phyloP scores from a whole-genome alignment of 75 land plant species.

The Selaginella tamariscina region DNA sequence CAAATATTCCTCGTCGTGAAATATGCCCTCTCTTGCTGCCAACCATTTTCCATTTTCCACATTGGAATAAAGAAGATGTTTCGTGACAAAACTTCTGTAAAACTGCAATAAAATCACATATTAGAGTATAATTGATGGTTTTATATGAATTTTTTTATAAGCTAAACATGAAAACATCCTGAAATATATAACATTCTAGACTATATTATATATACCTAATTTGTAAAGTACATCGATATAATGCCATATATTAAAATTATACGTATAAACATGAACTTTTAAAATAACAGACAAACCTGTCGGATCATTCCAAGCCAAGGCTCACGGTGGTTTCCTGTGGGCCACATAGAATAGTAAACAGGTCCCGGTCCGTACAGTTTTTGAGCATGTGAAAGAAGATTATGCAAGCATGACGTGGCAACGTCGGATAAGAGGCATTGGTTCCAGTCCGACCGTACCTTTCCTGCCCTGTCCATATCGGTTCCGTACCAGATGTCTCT shows the following conservation, averaged over 20 bases:
- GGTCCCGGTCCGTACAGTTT: slow-evolving; percentile 30
- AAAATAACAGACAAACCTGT: no score
- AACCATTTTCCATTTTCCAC: slow-evolving; percentile 73
- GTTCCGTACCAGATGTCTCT: slow-evolving; percentile 88
- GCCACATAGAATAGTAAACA: slow-evolving; percentile 66
- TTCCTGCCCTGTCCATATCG: slow-evolving; percentile 94
- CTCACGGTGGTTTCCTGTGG: slow-evolving; percentile 55
- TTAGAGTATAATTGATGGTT: no score
- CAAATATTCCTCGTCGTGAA: slow-evolving; percentile 52
- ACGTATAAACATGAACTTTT: no score
- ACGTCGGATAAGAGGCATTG: slow-evolving; percentile 67
- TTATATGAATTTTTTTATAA: no score
- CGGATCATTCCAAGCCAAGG: slow-evolving; percentile 76
- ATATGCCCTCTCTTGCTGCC: slow-evolving; percentile 45
- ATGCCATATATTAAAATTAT: no score
- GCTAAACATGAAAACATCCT: no score
- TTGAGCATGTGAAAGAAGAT: slow-evolving; percentile 40
- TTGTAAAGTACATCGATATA: no score
- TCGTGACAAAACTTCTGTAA: slow-evolving; percentile 31
- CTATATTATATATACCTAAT: no score
- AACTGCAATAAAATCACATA: no score
- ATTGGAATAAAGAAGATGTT: slow-evolving; percentile 44
- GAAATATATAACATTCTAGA: no score
- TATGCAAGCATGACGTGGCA: slow-evolving; percentile 44
- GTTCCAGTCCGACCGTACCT: slow-evolving; percentile 85